Evolutionary conservation across 371 early-diverging fungal genomes (phyloP).

Genomic region (Astathelohania contejeani): DNA sequence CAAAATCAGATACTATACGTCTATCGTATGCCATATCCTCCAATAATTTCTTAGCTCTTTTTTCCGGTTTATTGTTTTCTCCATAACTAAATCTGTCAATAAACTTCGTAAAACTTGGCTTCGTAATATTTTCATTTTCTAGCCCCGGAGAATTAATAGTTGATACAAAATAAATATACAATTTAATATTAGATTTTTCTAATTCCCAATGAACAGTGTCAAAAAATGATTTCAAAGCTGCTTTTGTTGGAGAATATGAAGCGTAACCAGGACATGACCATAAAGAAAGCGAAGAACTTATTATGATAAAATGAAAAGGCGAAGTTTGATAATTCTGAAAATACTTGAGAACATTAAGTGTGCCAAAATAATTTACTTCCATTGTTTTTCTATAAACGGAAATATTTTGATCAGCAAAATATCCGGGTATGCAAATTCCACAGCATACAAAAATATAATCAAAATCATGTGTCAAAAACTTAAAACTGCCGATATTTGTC

Average conservation of each 20-base stretch:
- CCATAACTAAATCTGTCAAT: conserved; percentile 58
- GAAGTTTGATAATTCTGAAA: conserved; percentile 56
- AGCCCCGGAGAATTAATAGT: conserved; percentile 65
- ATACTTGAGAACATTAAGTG: conserved; percentile 55
- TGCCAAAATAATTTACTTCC: conserved; percentile 64
- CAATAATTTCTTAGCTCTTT: conserved; percentile 1
- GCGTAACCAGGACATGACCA: conserved; percentile 59
- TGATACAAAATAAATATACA: conserved; percentile 64
- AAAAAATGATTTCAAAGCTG: conserved; percentile 56
- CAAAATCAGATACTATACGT: neutral
- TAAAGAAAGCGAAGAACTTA: conserved; percentile 61
- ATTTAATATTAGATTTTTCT: conserved; percentile 56
- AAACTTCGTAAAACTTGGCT: conserved; percentile 62
- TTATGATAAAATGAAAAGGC: conserved; percentile 58
- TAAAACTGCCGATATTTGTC: conserved; percentile 36
- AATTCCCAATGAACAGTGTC: conserved; percentile 64
- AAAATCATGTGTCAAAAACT: conserved; percentile 13
- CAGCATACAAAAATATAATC: conserved; percentile 65
- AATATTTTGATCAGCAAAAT: conserved; percentile 58
- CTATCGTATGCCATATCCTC: neutral
- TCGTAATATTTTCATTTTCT: conserved; percentile 61
- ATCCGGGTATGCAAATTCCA: conserved; percentile 59
- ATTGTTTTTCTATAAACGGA: conserved; percentile 56
- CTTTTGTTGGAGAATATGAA: conserved; percentile 66
- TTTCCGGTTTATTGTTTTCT: neutral